Evolutionary conservation across 2,329 filamentous ascomycete species (phyloP), one percentile per base, ranked within the genome.

Genomic region (Zymoseptoria pseudotritici): DNA sequence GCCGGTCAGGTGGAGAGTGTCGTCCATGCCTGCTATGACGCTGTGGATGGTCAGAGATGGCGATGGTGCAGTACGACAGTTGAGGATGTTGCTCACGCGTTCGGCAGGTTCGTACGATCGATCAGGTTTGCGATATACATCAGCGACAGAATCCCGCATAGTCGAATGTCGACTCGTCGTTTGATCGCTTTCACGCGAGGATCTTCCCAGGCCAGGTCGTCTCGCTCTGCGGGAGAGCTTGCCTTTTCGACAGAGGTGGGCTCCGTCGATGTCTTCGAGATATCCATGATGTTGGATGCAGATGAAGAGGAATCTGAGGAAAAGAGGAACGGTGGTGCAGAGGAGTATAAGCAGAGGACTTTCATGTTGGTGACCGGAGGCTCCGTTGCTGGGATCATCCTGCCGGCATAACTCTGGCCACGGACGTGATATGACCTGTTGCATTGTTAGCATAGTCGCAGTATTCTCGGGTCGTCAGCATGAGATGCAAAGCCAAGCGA

Each of bases 51-150:
- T 46, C 36, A 46, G 36, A 17, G 4, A 17, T 17, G 13, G 36
- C 19, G n/a, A 11, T 56, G 7, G 54, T 21, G n/a, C 22, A 11
- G 42, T 57, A 19, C 36, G 22, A 21, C 8, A 42, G 22, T 20
- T 6, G 21, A 46, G 13, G 36, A 2, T 17, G 13, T 46, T 46
- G 17, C 58, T 52, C 50, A 55, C 55, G 58, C 58, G n/a, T 61
- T 61, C 1, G 58, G 58, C 29, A 61, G 56, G 46, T 61, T 61
- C 7, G 51, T 57, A 13, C 58, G 55, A 50, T 61, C 58, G 22
- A 61, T 61, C 52, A 54, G 56, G 26, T 58, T 61, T 8, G 54
- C 56, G 20, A 61, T 55, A 26, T 61, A 61, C 55, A 61, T 61
- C 50, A 60, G 22, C 2, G 58, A 54, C 50, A 60, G 36, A n/a